These are phyloP conservation scores for Porcisia hertigi DNA, from an alignment of 208 protist genomes.

Conservation along the genomic window DNA sequence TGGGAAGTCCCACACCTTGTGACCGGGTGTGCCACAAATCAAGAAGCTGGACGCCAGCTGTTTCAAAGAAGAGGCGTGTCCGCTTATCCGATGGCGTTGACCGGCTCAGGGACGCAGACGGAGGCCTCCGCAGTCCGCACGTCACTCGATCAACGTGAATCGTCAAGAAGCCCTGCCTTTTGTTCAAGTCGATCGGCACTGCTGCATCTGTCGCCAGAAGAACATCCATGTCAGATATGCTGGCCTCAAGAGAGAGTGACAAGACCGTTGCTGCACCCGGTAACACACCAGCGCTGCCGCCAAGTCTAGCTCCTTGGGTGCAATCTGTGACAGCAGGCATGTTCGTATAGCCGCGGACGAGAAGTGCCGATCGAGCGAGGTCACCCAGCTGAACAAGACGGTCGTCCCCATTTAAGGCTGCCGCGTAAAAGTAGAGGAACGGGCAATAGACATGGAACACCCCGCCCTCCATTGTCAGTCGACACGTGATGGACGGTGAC, in stretches of 20 bases:
- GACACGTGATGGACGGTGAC: constrained; percentile 4
- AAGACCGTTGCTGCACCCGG: neutral
- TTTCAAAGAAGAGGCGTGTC: constrained; percentile 9
- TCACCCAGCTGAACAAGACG: constrained; percentile 11
- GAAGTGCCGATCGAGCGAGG: constrained; percentile 19
- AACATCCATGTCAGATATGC: constrained; percentile 14
- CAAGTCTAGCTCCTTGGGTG: neutral
- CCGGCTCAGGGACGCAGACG: neutral
- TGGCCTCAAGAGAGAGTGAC: constrained; percentile 6
- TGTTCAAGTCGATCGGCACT: constrained; percentile 24
- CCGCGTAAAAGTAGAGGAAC: constrained; percentile 22
- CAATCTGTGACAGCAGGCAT: neutral
- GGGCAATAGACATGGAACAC: constrained; percentile 30
- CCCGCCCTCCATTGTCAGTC: constrained; percentile 11
- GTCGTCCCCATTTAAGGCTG: constrained; percentile 3
- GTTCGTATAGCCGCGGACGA: constrained; percentile 21
- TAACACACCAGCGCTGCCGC: neutral
- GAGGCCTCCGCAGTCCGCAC: neutral
- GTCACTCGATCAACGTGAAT: constrained; percentile 13
- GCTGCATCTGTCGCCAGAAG: constrained; percentile 27
- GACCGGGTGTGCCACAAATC: neutral
- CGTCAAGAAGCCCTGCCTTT: constrained; percentile 11
- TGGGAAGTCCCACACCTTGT: constrained; percentile 13
- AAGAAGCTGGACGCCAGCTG: constrained; percentile 6
- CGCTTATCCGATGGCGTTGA: neutral